These are phyloP conservation scores for Nemania sp. DNA, from an alignment of 2,329 filamentous ascomycete genomes.

Conservation along the genomic window DNA sequence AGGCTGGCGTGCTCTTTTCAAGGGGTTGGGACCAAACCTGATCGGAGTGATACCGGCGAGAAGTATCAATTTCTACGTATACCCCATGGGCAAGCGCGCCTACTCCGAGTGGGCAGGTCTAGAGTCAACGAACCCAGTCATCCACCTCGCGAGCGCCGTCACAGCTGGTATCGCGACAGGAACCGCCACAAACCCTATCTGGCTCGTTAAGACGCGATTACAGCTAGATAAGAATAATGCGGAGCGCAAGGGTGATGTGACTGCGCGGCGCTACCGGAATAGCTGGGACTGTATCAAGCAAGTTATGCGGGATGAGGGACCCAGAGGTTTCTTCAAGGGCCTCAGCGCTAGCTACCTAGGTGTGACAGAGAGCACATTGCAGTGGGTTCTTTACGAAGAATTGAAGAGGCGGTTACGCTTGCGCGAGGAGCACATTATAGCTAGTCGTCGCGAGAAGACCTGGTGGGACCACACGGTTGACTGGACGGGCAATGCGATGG, in stretches of 20 bases:
- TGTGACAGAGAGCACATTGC: slow-evolving; percentile 88
- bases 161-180: slow-evolving; percentile 86
- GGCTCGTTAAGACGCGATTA: slow-evolving; percentile 92
- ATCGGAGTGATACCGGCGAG: slow-evolving; percentile 89
- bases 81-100: slow-evolving; percentile 89
- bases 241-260: slow-evolving; percentile 65
- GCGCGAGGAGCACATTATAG: slow-evolving; percentile 69
- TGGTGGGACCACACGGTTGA: slow-evolving; percentile 80
- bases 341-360: slow-evolving; percentile 93
- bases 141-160: slow-evolving; percentile 82
- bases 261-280: slow-evolving; percentile 81
- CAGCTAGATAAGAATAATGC: slow-evolving; percentile 90
- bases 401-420: slow-evolving; percentile 80
- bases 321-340: slow-evolving; percentile 87
- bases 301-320: slow-evolving; percentile 82
- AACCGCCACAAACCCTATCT: slow-evolving; percentile 95
- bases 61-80: slow-evolving; percentile 93
- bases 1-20: slow-evolving; percentile 89
- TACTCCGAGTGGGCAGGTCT: slow-evolving; percentile 80
- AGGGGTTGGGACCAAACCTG: slow-evolving; percentile 90
- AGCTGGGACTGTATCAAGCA: slow-evolving; percentile 89
- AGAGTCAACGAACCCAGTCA: slow-evolving; percentile 76
- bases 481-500: slow-evolving; percentile 82
- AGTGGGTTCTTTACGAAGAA: slow-evolving; percentile 95
- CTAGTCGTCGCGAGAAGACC: slow-evolving; percentile 71